Evolutionary conservation across 148 eudicot genomes (phyloP).

Genomic region (Chenopodium suecicum): DNA sequence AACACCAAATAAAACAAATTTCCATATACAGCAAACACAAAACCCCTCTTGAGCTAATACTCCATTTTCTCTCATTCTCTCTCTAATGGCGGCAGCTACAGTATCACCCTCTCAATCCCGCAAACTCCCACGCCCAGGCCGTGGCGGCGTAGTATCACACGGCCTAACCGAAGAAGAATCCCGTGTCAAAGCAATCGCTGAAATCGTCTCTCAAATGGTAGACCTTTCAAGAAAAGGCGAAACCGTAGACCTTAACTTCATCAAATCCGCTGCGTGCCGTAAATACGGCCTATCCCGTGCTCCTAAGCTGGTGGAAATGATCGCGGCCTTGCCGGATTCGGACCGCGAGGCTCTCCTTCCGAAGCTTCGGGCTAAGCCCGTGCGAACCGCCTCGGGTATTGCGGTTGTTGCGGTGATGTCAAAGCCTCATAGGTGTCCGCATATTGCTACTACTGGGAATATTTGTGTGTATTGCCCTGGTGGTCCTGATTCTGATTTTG

Average conservation of each 20-base stretch:
- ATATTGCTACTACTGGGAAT: constrained; percentile 95
- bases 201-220: constrained; percentile 78
- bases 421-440: constrained; percentile 96
- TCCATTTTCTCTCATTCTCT: no score
- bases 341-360: constrained; percentile 76
- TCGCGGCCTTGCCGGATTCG: constrained; percentile 82
- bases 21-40: neutral
- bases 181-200: constrained; percentile 83
- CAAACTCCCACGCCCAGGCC: constrained; percentile 88
- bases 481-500: constrained; percentile 96
- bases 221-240: constrained; percentile 62
- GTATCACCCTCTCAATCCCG: constrained; percentile 34
- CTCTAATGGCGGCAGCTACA: constrained; percentile 53
- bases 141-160: constrained; percentile 70
- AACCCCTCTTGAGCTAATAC: neutral
- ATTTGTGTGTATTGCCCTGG: constrained; percentile 98
- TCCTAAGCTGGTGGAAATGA: constrained; percentile 95
- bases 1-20: no score
- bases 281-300: constrained; percentile 90
- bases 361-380: constrained; percentile 84
- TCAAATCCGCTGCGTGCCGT: constrained; percentile 86
- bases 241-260: constrained; percentile 79
- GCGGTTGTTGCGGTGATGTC: constrained; percentile 99
- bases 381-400: constrained; percentile 87
- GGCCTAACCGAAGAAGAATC: constrained; percentile 77